Percentiles rank a stretch among this genome's conserved stretches.
These are phyloP conservation scores for Xerocomellus intermedius DNA, from an alignment of 768 basidiomycete species.

Conservation along the genomic window DNA sequence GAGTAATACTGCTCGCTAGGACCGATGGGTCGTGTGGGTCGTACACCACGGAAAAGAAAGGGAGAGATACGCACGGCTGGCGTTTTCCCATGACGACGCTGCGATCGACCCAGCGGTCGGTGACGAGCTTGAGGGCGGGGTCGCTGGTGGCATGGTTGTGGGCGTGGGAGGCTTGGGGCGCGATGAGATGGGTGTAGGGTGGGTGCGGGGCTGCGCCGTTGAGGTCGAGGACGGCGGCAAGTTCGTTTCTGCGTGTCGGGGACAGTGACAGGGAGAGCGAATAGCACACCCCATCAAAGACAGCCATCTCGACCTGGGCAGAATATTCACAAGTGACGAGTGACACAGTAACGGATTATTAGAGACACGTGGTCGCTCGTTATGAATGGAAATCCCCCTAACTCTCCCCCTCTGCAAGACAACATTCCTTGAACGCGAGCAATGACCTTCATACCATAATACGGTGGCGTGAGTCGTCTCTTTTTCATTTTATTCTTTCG, in stretches of 20 bases:
- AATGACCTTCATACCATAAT: slow-evolving; percentile 8
- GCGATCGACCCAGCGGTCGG: slow-evolving; percentile 72
- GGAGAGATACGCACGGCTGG: slow-evolving; percentile 49
- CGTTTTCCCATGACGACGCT: slow-evolving; percentile 54
- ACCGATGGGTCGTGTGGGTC: neutral
- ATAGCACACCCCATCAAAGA: slow-evolving; percentile 47
- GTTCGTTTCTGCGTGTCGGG: slow-evolving; percentile 39
- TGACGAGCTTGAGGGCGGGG: slow-evolving; percentile 32
- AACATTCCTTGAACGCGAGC: too few relatives aligned
- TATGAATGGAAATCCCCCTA: too few relatives aligned
- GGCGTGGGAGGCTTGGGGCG: slow-evolving; percentile 51
- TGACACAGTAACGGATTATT: too few relatives aligned
- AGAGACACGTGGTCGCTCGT: too few relatives aligned
- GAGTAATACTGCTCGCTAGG: slow-evolving; percentile 63
- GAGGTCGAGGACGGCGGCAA: slow-evolving; percentile 46
- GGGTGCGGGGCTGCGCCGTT: slow-evolving; percentile 52
- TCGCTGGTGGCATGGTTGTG: slow-evolving; percentile 36
- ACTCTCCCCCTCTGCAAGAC: too few relatives aligned
- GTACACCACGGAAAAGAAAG: neutral
- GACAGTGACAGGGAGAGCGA: slow-evolving; percentile 51
- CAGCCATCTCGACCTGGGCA: slow-evolving; percentile 15
- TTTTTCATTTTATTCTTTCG: too few relatives aligned
- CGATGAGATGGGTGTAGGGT: slow-evolving; percentile 52
- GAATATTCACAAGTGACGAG: too few relatives aligned
- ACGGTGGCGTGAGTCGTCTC: slow-evolving; percentile 4